Conservation (phyloP, 2,329 filamentous ascomycete species). For the Coniochaeta sp. region DNA sequence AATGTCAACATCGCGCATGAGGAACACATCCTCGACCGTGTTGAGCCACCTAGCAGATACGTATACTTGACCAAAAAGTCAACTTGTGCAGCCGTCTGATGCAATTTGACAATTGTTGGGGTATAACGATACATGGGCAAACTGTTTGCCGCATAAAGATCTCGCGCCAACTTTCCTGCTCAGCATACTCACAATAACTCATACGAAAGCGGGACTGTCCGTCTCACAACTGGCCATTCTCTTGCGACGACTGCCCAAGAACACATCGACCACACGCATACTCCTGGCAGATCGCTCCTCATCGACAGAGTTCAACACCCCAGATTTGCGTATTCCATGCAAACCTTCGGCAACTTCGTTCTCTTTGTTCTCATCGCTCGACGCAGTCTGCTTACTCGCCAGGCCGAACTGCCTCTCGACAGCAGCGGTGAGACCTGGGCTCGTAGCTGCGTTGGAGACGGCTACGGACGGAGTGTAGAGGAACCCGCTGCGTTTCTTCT, state of each 20-base stretch:
- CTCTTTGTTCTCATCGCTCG: slow-evolving; percentile 3
- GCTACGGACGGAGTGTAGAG: slow-evolving; percentile 5
- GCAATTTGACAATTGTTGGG: neutral
- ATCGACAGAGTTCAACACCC: slow-evolving; percentile 3
- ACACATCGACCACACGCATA: slow-evolving; percentile 46
- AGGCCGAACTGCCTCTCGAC: slow-evolving; percentile 22
- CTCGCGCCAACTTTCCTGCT: neutral
- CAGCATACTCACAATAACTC: neutral
- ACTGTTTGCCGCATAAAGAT: neutral
- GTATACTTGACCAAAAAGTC: neutral
- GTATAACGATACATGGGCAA: neutral
- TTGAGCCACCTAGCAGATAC: neutral
- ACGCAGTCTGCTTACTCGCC: neutral
- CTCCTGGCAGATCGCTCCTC: slow-evolving; percentile 32
- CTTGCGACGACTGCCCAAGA: slow-evolving; percentile 40
- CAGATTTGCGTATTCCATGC: neutral
- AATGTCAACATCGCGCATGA: neutral
- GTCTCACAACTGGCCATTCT: slow-evolving; percentile 25
- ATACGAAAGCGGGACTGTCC: neutral
- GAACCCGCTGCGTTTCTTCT: slow-evolving; percentile 2
- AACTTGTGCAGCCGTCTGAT: neutral
- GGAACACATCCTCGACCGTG: neutral
- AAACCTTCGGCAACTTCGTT: neutral
- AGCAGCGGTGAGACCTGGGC: slow-evolving; percentile 16
- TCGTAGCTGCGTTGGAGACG: slow-evolving; percentile 16